A percentile compares a stretch with the other conserved stretches of the same genome.
Conservation (phyloP, 768 basidiomycete species). For the Crassisporium funariophilum region DNA sequence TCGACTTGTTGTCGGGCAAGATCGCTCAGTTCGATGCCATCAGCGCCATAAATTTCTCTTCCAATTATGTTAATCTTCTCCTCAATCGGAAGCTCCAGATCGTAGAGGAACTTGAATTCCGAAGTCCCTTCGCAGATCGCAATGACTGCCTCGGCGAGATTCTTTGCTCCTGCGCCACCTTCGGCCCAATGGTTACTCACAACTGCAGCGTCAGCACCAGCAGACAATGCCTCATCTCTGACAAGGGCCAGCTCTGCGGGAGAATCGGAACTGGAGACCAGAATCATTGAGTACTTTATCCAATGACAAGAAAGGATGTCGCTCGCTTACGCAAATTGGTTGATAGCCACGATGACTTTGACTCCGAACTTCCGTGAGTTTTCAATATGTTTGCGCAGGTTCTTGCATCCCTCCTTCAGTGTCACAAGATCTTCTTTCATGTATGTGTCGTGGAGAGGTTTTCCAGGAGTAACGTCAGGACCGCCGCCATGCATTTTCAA, state of each 20-base stretch:
- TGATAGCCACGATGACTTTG: conserved; percentile 95
- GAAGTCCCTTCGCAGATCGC: conserved; percentile 81
- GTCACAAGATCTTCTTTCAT: conserved; percentile 90
- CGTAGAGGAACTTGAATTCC: conserved; percentile 92
- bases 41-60: conserved; percentile 92
- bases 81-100: conserved; percentile 78
- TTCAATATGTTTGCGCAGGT: conserved; percentile 90
- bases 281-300: conserved; percentile 5
- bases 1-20: conserved; percentile 84
- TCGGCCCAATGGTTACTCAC: conserved; percentile 98
- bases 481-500: conserved; percentile 99
- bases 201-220: conserved; percentile 93
- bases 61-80: conserved; percentile 88
- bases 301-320: no score
- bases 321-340: conserved; percentile 93
- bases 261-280: conserved; percentile 72
- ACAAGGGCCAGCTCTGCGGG: conserved; percentile 87
- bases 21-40: conserved; percentile 85
- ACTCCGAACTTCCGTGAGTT: conserved; percentile 95
- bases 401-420: conserved; percentile 90
- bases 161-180: conserved; percentile 88
- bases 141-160: conserved; percentile 92
- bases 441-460: conserved; percentile 91
- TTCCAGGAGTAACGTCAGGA: conserved; percentile 95
- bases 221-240: conserved; percentile 73